Evolutionary conservation across 441 rosid species (phyloP), one percentile per base, ranked within the genome.

Genomic region (Aquilaria agallochum): DNA sequence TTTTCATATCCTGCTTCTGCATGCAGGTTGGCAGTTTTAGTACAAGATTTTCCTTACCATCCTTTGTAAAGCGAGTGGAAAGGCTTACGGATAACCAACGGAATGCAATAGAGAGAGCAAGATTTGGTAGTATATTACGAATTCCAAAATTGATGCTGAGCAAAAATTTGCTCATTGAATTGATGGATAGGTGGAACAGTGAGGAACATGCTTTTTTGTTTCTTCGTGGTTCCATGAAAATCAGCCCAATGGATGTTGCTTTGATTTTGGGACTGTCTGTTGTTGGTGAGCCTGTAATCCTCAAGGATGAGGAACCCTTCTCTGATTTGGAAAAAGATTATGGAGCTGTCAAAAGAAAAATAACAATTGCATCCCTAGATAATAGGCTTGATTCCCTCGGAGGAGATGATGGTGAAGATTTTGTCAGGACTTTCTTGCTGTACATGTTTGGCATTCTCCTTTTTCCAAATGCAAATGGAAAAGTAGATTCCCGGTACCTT

Each of bases 321-420:
- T 65, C 69, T 4, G 83, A 79, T 20, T 64, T 79, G 20, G 80
- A 79, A 58, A 51, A 9, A 11, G 71, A 71, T 15, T 75, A 61
- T 27, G 80, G 78, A 14, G 83, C 76, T 48, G 64, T 64, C 12
- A 75, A 70, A 63, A 73, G 83, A 65, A 75, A 79, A 65, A 73
- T 79, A 6, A 31, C 74, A 1, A 44, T 73, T 32, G 62, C 73
- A 11, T 55, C 73, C 6, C 54, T 79, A n/a, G 76, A 75, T 67
- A 70, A 60, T 53, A 73, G 77, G 58, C 69, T 79, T 7, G 78
- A 79, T 48, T 67, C 76, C 11, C 68, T 79, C 52, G 78, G 72
- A 34, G 76, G 59, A 45, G 50, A 5, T 9, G 70, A 15, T 36
- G 55, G 62, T 58, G 80, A 79, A 44, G 76, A 79, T 66, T 79